Conservation (phyloP, 495 filamentous ascomycete species). For the Wilcoxina mikolae region DNA sequence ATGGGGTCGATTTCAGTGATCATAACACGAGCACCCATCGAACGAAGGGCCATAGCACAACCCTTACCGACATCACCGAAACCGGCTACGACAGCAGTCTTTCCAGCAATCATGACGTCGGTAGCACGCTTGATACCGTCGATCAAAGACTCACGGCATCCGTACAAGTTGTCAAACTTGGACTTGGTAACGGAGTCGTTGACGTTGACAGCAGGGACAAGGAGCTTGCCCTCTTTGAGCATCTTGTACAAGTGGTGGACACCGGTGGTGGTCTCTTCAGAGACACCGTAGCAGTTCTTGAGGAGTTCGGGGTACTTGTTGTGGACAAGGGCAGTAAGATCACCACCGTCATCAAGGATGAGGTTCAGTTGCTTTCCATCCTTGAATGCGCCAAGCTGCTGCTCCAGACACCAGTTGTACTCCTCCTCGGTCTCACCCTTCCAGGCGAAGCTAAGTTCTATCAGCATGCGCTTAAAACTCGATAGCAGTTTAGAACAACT, state of each 20-base stretch:
- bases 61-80: slow-evolving; percentile 99
- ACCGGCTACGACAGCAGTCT: slow-evolving; percentile 91
- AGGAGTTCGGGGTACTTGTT: slow-evolving; percentile 95
- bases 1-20: slow-evolving; percentile 98
- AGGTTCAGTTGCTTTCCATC: slow-evolving; percentile 92
- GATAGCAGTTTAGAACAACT: slow-evolving; percentile 18
- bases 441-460: slow-evolving; percentile 66
- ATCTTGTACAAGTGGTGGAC: slow-evolving; percentile 98
- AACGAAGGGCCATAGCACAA: slow-evolving; percentile 84
- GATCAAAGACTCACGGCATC: slow-evolving; percentile 94
- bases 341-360: slow-evolving; percentile 97
- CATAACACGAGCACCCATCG: slow-evolving; percentile 93
- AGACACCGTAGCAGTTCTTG: slow-evolving; percentile 92
- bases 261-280: slow-evolving; percentile 98
- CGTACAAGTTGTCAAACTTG: slow-evolving; percentile 99
- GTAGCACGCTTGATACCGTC: slow-evolving; percentile 99
- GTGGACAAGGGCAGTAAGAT: slow-evolving; percentile 92
- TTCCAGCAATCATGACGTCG: slow-evolving; percentile 99
- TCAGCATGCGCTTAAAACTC: not conserved
- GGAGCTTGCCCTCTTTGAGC: slow-evolving; percentile 81
- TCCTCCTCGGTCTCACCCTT: slow-evolving; percentile 99
- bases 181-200: slow-evolving; percentile 99
- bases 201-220: slow-evolving; percentile 95
- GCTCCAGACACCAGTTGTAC: slow-evolving; percentile 98
- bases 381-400: slow-evolving; percentile 94